Base-by-base conservation (phyloP, 1,284 basidiomycete genomes). In the Paramarasmius palmivorus region DNA sequence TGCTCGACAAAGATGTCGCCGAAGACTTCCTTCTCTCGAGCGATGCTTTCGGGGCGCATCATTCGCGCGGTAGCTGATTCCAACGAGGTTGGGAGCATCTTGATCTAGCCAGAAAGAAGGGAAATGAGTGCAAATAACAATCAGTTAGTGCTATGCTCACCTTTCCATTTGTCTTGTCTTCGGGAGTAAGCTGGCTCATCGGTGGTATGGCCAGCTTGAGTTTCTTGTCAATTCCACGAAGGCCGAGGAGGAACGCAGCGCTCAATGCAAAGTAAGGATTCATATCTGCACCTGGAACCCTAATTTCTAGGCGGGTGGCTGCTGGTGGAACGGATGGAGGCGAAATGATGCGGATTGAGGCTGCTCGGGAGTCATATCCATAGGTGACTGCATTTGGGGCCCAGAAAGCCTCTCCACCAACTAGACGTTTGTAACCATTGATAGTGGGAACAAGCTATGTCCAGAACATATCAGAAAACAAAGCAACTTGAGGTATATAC, bases 391-490 rank as follows among this genome's bases (percentile, higher is more conserved):
- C 87, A 65, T 95, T 96, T 2, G 95, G 95, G 2, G 95, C 95
- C 93, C 93, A 97, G 76, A 91, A 95, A 1, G 90, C 87, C 67
- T 94, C 93, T 17, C 95, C 95, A n/a, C 92, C 95, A 15, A 93
- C 87, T 12, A 99, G 83, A 19, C 95, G 91, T 69, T 98, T 99
- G 76, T 98, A 99, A n/a, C 93, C 93, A 65, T 96, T 96, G 70
- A 97, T 90, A 0, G 91, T 97, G 1, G 95, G 94, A 34, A 95
- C 95, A 54, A 97, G 75, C 89, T 90, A 49, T 22, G 50, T 35
- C 39, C 8, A 9, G 19, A 47, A 50, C 34, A 10, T 23, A 40
- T 19, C 22, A n/a, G 32, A 20, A n/a, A 56, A 49, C 14, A 19
- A 10, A 29, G n/a, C 5, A 26, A 39, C 35, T 34, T n/a, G 4